Evolutionary conservation across 352 stramenopile genomes (phyloP), one percentile per base, ranked within the genome.

Genomic region (Saprolegnia parasitica): DNA sequence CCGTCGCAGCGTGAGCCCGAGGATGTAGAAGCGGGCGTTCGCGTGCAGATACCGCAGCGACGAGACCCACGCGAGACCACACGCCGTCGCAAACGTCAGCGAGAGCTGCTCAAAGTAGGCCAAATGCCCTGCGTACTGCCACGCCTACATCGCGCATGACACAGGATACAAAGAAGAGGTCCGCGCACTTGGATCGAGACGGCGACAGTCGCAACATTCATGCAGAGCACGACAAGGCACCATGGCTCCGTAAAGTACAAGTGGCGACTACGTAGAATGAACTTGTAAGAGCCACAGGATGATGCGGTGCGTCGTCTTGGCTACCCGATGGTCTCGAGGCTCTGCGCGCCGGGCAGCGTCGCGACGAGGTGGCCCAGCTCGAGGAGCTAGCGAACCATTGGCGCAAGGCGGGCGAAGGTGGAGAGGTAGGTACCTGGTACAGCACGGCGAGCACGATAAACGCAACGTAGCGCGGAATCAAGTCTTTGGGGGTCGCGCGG

Each of bases 11-110:
- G 88, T 96, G 4, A 91, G 75, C 0, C 86, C 84, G 13, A 96
- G 71, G 61, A 89, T 92, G 61, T 90, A 83, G 73, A 91, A 92
- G 9, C 78, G 72, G 37, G 78, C 68, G 66, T 92, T 89, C 29
- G 87, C 75, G 20, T 84, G 76, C 24, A 95, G 71, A 55, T 90
- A 94, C 2, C 81, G 79, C 52, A 94, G 79, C n/a, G 90, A 75
- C 26, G 77, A 86, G 20, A 86, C 60, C 86, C 88, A 96, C 8
- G 93, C 80, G 21, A 91, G 65, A 35, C 80, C 81, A 56, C 82
- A 91, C 61, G 83, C 91, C 2, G 73, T 72, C 20, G 84, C 83
- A 64, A 90, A 93, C 13, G 72, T 75, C 11, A 90, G 76, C 42
- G 79, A 89, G 4, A 92, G 72, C 11, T 45, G 58, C 65, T 89